These are phyloP conservation scores for Candida neerlandica DNA, from an alignment of 1,139 yeast species.

Conservation along the genomic window DNA sequence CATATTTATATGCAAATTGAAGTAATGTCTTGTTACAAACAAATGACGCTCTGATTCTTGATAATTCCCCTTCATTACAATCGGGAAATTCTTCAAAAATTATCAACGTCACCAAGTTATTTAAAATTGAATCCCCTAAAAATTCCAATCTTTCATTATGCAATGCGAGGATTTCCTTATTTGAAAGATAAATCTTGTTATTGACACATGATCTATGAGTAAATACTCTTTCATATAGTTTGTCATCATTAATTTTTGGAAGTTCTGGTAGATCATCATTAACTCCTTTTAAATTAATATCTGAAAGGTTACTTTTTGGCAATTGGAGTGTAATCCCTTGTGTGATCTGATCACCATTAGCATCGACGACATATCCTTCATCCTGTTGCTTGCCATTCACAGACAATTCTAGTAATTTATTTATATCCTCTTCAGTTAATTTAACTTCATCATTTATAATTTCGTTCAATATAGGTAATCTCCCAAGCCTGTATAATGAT, in stretches of 20 bases:
- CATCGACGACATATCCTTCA: slow-evolving; percentile 6
- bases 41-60: slow-evolving; percentile 68
- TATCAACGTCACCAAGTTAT: slow-evolving; percentile 69
- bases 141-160: slow-evolving; percentile 94
- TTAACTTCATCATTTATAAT: slow-evolving; percentile 29
- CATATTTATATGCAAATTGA: slow-evolving; percentile 71
- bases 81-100: slow-evolving; percentile 67
- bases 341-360: slow-evolving; percentile 1
- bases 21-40: slow-evolving; percentile 76
- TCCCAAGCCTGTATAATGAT: slow-evolving; percentile 49
- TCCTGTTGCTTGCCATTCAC: neutral
- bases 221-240: slow-evolving; percentile 70
- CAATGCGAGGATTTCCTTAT: slow-evolving; percentile 56
- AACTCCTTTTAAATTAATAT: slow-evolving; percentile 33
- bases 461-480: slow-evolving; percentile 52
- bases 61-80: slow-evolving; percentile 80
- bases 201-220: slow-evolving; percentile 77
- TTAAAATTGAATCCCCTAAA: slow-evolving; percentile 87
- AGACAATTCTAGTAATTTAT: neutral
- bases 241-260: slow-evolving; percentile 66
- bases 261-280: slow-evolving; percentile 50
- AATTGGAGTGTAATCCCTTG: slow-evolving; percentile 7
- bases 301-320: slow-evolving; percentile 17
- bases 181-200: slow-evolving; percentile 57
- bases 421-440: slow-evolving; percentile 15